A percentile compares a stretch with the other conserved stretches of the same genome.
phyloP scores from a whole-genome alignment of 2,329 filamentous ascomycete genomes.

The Lasiodiplodia theobromae region DNA sequence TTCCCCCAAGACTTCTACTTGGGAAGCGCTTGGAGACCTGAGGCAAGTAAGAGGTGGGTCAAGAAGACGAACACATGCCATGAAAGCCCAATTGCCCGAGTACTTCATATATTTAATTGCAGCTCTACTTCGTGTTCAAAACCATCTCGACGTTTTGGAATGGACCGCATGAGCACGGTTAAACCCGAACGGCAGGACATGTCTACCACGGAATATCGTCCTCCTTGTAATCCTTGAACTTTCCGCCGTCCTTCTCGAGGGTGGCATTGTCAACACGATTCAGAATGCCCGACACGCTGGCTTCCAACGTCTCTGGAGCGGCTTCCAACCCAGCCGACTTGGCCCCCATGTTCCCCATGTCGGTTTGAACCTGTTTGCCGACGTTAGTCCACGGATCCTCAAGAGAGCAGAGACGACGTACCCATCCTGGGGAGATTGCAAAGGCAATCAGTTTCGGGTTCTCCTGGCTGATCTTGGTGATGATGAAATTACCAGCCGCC shows the following conservation, averaged over 20 bases:
- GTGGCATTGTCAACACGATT: constrained; percentile 13
- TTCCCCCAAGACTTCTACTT: no score
- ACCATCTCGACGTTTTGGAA: no score
- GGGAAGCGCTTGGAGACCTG: no score
- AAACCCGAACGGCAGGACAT: background rate
- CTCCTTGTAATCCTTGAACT: constrained; percentile 21
- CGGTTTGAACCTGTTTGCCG: constrained; percentile 32
- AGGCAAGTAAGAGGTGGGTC: no score
- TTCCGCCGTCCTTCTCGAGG: constrained; percentile 8
- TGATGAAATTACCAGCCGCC: constrained; percentile 29
- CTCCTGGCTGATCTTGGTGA: constrained; percentile 29
- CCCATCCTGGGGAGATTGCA: constrained; percentile 34
- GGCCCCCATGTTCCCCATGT: constrained; percentile 36
- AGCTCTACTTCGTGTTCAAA: no score
- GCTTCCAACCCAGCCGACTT: constrained; percentile 23
- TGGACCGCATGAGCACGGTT: background rate
- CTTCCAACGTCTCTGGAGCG: constrained; percentile 30
- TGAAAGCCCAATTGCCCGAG: no score
- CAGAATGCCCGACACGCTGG: constrained; percentile 33
- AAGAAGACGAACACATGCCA: no score
- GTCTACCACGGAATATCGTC: constrained; percentile 15
- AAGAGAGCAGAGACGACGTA: background rate
- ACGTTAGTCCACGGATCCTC: background rate
- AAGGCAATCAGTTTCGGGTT: constrained; percentile 29
- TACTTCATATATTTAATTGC: no score